phyloP scores from a whole-genome alignment of 441 rosid species.

The Populus trichocarpa region DNA sequence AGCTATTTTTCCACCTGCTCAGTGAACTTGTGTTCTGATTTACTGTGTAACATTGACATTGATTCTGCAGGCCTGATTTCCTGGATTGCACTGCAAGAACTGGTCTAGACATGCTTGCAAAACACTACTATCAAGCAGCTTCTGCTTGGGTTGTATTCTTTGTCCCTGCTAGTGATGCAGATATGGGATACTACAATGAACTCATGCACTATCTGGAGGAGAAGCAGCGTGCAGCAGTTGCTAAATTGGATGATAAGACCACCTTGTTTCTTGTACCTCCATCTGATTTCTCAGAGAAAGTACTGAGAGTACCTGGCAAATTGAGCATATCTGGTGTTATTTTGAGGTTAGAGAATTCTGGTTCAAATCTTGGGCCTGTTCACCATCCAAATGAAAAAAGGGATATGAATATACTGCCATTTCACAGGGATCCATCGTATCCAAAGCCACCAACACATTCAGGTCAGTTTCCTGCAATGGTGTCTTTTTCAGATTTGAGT shows the following conservation, averaged over 20 bases:
- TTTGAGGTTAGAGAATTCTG: slow-evolving; percentile 59
- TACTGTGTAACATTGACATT: background rate
- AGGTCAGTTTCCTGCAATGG: slow-evolving; percentile 29
- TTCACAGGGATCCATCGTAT: slow-evolving; percentile 46
- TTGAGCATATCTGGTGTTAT: slow-evolving; percentile 93
- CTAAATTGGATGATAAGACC: slow-evolving; percentile 85
- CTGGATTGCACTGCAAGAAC: slow-evolving; percentile 98
- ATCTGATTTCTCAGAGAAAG: slow-evolving; percentile 90
- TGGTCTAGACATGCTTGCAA: slow-evolving; percentile 90
- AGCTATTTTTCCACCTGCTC: background rate
- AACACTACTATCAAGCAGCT: slow-evolving; percentile 93
- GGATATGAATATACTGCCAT: slow-evolving; percentile 30
- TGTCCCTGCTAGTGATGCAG: slow-evolving; percentile 87
- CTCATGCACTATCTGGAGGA: slow-evolving; percentile 93
- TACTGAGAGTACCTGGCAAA: slow-evolving; percentile 89
- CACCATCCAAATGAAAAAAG: slow-evolving; percentile 46
- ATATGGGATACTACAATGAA: slow-evolving; percentile 79
- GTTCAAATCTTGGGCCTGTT: slow-evolving; percentile 43
- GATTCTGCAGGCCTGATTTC: slow-evolving; percentile 75
- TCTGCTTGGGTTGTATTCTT: slow-evolving; percentile 93
- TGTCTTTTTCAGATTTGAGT: slow-evolving; percentile 35
- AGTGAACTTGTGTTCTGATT: background rate
- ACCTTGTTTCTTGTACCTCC: slow-evolving; percentile 97
- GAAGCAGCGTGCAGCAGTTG: slow-evolving; percentile 97
- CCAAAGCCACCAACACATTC: slow-evolving; percentile 36